Conservation (phyloP, 2,329 filamentous ascomycete genomes). For the Fusarium sp. region DNA sequence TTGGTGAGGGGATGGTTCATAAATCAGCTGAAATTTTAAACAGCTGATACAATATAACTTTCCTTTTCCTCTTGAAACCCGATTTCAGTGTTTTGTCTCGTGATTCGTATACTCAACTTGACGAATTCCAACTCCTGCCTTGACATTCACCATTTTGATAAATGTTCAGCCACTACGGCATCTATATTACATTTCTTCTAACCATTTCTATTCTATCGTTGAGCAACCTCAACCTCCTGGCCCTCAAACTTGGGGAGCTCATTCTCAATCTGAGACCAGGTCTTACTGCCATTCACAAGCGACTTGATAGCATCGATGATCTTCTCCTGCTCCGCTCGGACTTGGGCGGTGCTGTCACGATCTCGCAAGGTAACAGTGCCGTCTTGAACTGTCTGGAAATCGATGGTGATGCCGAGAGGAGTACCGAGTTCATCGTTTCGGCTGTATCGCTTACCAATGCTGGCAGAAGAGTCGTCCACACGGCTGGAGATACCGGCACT, state of each 20-base stretch:
- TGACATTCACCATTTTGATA: neutral
- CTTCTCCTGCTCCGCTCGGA: conserved; percentile 82
- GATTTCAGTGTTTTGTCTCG: conserved; percentile 18
- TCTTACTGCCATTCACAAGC: conserved; percentile 59
- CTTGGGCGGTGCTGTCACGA: conserved; percentile 89
- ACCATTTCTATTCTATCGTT: conserved; percentile 42
- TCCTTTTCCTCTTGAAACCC: conserved; percentile 5
- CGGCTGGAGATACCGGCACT: conserved; percentile 81
- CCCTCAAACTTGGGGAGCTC: conserved; percentile 87
- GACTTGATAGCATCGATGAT: conserved; percentile 79
- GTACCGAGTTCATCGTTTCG: conserved; percentile 97
- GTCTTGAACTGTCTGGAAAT: conserved; percentile 95
- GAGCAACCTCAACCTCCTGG: conserved; percentile 68
- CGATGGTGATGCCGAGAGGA: conserved; percentile 90
- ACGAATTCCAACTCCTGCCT: conserved; percentile 20
- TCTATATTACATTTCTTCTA: conserved; percentile 38
- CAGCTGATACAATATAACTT: neutral
- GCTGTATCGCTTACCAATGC: conserved; percentile 93
- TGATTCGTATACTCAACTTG: conserved; percentile 13
- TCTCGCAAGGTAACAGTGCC: conserved; percentile 88
- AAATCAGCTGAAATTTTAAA: neutral
- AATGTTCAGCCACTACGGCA: conserved; percentile 7
- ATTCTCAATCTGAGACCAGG: conserved; percentile 74
- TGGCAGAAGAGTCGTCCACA: conserved; percentile 89
- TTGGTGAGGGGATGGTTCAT: neutral